Percentiles rank a stretch among this genome's conserved stretches.
Evolutionary conservation across 306 rosid genomes (phyloP).

Genomic region (Carpinus viminea): DNA sequence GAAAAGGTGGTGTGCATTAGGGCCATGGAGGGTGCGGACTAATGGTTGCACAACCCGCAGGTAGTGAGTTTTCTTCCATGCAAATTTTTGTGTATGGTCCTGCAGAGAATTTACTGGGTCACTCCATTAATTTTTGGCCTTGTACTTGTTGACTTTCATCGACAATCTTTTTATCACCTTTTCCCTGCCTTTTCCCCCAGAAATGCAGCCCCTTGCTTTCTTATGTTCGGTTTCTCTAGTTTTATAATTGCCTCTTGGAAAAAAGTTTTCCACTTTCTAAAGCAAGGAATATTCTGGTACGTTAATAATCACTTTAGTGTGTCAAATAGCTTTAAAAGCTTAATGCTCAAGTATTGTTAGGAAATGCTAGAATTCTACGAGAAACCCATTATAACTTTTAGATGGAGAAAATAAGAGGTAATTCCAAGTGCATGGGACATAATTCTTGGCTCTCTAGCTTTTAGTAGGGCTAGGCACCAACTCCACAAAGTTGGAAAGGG

Average conservation of each 20-base stretch:
- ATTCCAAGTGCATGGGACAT: neutral
- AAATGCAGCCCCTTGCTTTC: constrained; percentile 22
- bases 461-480: too few species aligned
- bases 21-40: neutral
- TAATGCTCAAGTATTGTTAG: neutral
- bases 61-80: neutral
- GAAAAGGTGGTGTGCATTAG: neutral
- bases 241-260: constrained; percentile 1
- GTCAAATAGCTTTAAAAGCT: neutral
- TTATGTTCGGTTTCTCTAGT: constrained; percentile 20
- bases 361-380: neutral
- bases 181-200: constrained; percentile 18
- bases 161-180: constrained; percentile 26
- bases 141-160: constrained; percentile 14
- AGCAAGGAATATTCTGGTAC: constrained; percentile 17
- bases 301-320: neutral
- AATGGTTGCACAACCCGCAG: neutral
- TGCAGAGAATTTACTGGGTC: neutral
- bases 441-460: neutral
- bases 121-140: constrained; percentile 5
- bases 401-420: neutral
- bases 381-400: neutral
- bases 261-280: constrained; percentile 6
- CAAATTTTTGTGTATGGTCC: neutral
- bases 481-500: too few species aligned